Conservation (phyloP, 768 basidiomycete species). For the Macrolepiota fuliginosa region DNA sequence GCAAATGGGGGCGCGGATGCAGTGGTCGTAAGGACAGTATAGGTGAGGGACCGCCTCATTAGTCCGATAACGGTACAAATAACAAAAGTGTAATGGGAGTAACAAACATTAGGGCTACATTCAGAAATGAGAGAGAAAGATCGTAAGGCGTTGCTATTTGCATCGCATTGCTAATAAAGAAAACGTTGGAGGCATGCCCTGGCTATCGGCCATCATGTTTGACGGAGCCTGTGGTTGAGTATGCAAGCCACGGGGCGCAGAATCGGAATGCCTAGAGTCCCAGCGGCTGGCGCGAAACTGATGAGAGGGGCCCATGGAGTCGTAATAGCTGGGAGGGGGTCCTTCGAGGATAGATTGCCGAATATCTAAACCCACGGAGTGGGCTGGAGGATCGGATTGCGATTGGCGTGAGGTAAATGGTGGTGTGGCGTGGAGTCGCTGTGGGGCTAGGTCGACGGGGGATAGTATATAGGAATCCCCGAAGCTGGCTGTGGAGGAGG, state of each 20-base stretch:
- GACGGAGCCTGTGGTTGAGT: background rate
- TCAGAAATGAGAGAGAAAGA: background rate
- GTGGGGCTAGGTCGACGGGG: background rate
- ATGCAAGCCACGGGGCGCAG: background rate
- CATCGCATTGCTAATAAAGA: background rate
- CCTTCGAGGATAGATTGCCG: background rate
- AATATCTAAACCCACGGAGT: background rate
- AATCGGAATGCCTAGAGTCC: background rate
- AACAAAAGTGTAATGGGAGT: no score
- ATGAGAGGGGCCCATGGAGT: background rate
- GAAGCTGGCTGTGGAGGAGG: background rate
- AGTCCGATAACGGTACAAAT: no score
- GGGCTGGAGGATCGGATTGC: background rate
- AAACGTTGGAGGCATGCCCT: background rate
- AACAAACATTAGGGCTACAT: no score
- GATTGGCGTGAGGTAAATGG: background rate
- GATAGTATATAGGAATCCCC: background rate
- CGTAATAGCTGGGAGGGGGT: constrained; percentile 6
- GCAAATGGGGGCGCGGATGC: no score
- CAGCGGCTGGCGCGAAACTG: background rate
- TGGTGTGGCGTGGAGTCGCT: background rate
- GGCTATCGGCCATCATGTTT: background rate
- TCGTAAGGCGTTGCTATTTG: background rate
- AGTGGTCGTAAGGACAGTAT: no score
- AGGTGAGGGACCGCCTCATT: no score